A percentile compares a stretch with the other conserved stretches of the same genome.
phyloP scores from a whole-genome alignment of 2,329 filamentous ascomycete genomes.

The Gnomoniopsis smithogilvyi region DNA sequence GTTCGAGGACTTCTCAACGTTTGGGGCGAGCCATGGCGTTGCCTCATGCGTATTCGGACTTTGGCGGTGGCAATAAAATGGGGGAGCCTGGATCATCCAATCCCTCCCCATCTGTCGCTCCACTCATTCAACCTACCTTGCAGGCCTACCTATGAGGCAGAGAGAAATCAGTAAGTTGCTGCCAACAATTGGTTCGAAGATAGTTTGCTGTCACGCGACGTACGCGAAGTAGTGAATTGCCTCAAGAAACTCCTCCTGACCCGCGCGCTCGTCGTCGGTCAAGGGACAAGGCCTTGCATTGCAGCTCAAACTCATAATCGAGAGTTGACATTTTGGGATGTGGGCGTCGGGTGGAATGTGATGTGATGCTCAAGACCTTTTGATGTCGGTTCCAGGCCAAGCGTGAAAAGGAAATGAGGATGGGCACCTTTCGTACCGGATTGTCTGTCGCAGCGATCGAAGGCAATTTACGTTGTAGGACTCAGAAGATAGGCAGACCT shows the following conservation, averaged over 20 bases:
- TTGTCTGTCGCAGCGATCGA: not conserved
- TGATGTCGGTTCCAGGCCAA: not conserved
- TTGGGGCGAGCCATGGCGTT: not conserved
- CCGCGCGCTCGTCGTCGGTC: constrained; percentile 74
- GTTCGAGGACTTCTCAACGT: not conserved
- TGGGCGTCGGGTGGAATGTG: not conserved
- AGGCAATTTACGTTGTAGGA: not conserved
- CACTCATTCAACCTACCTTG: not conserved
- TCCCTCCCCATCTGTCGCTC: not conserved
- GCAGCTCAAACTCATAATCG: constrained; percentile 54
- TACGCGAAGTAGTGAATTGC: constrained; percentile 92
- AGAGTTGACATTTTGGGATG: constrained; percentile 23
- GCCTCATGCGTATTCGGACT: not conserved
- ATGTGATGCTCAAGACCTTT: not conserved
- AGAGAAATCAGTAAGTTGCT: too few relatives aligned
- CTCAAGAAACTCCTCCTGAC: constrained; percentile 88
- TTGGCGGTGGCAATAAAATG: not conserved
- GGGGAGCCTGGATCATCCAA: not conserved
- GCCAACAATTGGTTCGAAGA: too few relatives aligned
- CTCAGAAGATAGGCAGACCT: not conserved
- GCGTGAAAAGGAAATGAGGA: not conserved
- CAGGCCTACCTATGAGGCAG: too few relatives aligned
- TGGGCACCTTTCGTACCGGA: not conserved
- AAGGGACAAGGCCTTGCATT: constrained; percentile 83
- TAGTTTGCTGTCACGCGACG: constrained; percentile 24